Conservation (phyloP, 257 asterid species). For the Hygrophila difformis region DNA sequence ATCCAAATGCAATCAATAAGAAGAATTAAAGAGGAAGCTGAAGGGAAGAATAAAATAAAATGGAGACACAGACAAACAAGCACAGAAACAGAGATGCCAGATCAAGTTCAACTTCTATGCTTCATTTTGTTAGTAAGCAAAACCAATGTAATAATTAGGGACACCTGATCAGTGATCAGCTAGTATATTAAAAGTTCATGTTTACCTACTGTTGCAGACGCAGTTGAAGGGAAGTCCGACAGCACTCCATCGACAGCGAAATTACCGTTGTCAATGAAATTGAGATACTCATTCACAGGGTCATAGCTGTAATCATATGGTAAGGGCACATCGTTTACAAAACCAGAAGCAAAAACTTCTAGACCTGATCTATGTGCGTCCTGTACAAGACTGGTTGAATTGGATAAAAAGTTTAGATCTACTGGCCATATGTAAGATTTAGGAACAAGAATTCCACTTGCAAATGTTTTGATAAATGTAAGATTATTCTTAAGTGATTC, state of each 20-base stretch:
- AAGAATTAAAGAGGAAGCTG: too few species aligned
- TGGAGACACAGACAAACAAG: too few species aligned
- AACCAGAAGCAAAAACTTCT: slow-evolving; percentile 59
- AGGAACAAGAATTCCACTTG: slow-evolving; percentile 83
- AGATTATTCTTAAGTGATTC: slow-evolving; percentile 54
- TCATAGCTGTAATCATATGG: slow-evolving; percentile 61
- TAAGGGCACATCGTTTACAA: too few species aligned
- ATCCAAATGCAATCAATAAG: too few species aligned
- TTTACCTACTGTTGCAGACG: slow-evolving; percentile 58
- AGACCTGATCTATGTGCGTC: slow-evolving; percentile 75
- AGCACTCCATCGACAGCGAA: slow-evolving; percentile 84
- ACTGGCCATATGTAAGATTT: slow-evolving; percentile 59
- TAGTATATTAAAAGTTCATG: too few species aligned
- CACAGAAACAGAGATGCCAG: too few species aligned
- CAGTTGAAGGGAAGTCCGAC: slow-evolving; percentile 67
- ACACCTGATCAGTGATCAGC: too few species aligned
- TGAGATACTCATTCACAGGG: slow-evolving; percentile 68
- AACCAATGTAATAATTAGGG: too few species aligned
- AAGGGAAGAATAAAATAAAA: too few species aligned
- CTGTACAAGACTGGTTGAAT: slow-evolving; percentile 42
- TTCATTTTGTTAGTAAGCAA: too few species aligned
- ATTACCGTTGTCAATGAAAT: slow-evolving; percentile 52
- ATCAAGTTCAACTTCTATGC: too few species aligned
- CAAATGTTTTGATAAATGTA: slow-evolving; percentile 60
- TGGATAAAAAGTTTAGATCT: slow-evolving; percentile 27